Evolutionary conservation across 208 protist genomes (phyloP), one percentile per base, ranked within the genome.

Genomic region (Leishmania amazonensis): DNA sequence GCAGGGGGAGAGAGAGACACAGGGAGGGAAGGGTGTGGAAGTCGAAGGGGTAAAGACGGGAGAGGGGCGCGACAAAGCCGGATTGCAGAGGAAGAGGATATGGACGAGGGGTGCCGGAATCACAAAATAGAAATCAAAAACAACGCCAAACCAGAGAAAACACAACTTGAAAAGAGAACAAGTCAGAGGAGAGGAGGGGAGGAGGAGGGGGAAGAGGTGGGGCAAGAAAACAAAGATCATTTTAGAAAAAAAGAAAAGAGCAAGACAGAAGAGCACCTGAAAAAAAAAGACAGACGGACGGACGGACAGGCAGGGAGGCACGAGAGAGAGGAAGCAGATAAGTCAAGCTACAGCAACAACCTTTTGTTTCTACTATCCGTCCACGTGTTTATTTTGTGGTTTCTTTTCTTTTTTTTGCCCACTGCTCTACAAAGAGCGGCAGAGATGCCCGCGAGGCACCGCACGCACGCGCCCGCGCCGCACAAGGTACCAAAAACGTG

Each of bases 111-210:
- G 65, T 72, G 38, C 24, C 3, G 38, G 11, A 24, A 72, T 72
- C 13, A 24, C 31, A 67, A 68, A 47, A 42, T 57, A 42, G 13
- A 49, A 40, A 85, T 82, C 79, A 65, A 54, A 47, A 49, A 60
- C 53, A 85, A 45, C 40, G 57, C 51, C 45, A 57, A 68, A 78
- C 51, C 53, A 54, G 24, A 75, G 35, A 47, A 62, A 38, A 54
- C 47, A 42, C 65, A 53, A 62, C 28, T 76, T 42, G 42, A 54
- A 65, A 21, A 51, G 53, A 78, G 67, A 80, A 68, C 28, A 38
- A 40, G 31, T 24, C 9, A 64, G 58, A 31, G 13, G 57, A 21
- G 24, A 9, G 28, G 42, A 1, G 21, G 67, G 21, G 38, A 2
- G 40, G 67, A 28, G 40, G 40, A 51, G 28, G 17, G 67, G 15